Conservation (phyloP, 768 basidiomycete genomes). For the Naganishia vaughanmartiniae region DNA sequence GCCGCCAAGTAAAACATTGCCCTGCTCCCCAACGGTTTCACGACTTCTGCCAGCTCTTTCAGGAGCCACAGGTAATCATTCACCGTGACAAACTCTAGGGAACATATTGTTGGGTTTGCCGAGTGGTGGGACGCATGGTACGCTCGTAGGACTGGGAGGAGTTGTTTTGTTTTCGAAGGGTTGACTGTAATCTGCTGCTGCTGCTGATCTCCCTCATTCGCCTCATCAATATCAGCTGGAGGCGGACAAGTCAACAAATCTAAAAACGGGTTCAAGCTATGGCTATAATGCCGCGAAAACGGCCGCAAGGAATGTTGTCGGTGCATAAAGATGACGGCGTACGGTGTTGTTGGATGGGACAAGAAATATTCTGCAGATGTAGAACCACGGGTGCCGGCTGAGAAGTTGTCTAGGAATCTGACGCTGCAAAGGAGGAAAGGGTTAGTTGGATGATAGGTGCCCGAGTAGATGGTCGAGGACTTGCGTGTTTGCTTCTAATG, state of each 20-base stretch:
- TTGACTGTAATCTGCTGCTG: slow-evolving; percentile 32
- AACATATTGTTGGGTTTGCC: slow-evolving; percentile 65
- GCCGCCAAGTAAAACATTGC: slow-evolving; percentile 96
- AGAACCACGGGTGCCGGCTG: slow-evolving; percentile 93
- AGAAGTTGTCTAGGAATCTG: slow-evolving; percentile 97
- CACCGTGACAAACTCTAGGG: slow-evolving; percentile 85
- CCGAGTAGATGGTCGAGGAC: slow-evolving; percentile 49
- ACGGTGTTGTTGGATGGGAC: slow-evolving; percentile 62
- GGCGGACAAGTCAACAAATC: slow-evolving; percentile 75
- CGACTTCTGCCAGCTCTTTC: slow-evolving; percentile 72
- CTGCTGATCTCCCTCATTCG: background rate
- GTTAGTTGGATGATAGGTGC: slow-evolving; percentile 41
- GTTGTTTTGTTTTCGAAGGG: slow-evolving; percentile 57
- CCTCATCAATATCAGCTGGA: slow-evolving; percentile 19
- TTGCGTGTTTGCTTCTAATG: slow-evolving; percentile 98
- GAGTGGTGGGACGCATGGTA: slow-evolving; percentile 76
- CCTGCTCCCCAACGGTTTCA: slow-evolving; percentile 65
- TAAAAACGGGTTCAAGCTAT: slow-evolving; percentile 95
- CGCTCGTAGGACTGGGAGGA: slow-evolving; percentile 69
- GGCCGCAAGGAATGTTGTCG: slow-evolving; percentile 96
- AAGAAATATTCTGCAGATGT: slow-evolving; percentile 98
- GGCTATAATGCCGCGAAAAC: slow-evolving; percentile 95
- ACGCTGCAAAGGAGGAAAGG: slow-evolving; percentile 62
- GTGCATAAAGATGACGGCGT: slow-evolving; percentile 99
- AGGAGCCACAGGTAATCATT: slow-evolving; percentile 95